phyloP scores from a whole-genome alignment of 768 basidiomycete genomes.

The Lactifluus piperatus region DNA sequence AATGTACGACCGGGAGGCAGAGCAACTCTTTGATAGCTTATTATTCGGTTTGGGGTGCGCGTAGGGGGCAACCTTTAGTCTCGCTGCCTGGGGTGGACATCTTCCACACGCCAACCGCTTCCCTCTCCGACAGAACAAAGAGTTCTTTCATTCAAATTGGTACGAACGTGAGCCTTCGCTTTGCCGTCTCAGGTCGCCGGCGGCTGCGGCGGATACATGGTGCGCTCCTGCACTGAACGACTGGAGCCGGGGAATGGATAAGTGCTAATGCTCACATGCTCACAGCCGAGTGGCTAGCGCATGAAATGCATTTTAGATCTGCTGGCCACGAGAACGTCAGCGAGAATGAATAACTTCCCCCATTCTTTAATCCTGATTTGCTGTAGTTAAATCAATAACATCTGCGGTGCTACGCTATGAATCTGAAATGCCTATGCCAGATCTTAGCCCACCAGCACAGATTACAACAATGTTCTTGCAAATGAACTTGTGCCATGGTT shows the following conservation, averaged over 20 bases:
- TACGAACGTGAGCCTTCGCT: constrained; percentile 32
- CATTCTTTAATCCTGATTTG: constrained; percentile 59
- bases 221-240: constrained; percentile 45
- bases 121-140: constrained; percentile 41
- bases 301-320: constrained; percentile 64
- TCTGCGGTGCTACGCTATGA: constrained; percentile 33
- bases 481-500: background rate
- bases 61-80: constrained; percentile 55
- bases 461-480: background rate
- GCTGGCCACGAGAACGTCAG: constrained; percentile 64
- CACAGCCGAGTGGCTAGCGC: constrained; percentile 80
- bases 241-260: background rate
- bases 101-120: constrained; percentile 74
- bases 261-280: too few species aligned
- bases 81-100: constrained; percentile 51
- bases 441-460: background rate
- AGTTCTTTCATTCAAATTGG: background rate
- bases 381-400: constrained; percentile 71
- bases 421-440: background rate
- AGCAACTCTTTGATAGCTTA: constrained; percentile 32
- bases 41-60: constrained; percentile 55
- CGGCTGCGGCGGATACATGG: constrained; percentile 47
- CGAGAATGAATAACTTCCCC: constrained; percentile 53
- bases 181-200: constrained; percentile 36
- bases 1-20: constrained; percentile 22